Evolutionary conservation across 495 filamentous ascomycete genomes (phyloP).

Genomic region (Penicillium cataractarum): DNA sequence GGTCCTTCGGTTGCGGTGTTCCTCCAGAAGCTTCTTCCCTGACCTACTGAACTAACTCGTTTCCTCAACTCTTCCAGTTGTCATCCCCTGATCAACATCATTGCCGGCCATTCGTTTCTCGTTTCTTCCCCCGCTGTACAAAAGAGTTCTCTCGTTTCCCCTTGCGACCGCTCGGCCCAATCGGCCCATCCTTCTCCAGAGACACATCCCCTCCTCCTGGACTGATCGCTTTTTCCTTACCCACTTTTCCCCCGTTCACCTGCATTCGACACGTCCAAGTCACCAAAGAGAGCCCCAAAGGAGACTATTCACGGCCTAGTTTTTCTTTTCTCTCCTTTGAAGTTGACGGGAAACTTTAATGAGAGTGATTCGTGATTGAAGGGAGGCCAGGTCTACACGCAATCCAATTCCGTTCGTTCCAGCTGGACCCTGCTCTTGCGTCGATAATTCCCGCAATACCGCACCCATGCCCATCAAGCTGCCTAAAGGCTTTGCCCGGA

Average conservation of each 20-base stretch:
- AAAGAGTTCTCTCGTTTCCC: constrained; percentile 10
- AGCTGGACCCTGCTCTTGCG: not conserved
- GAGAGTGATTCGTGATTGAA: constrained; percentile 15
- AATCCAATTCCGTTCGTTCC: not conserved
- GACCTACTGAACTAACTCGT: constrained; percentile 14
- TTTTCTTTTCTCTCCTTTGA: not conserved
- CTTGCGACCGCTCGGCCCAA: constrained; percentile 21
- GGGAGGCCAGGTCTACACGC: constrained; percentile 8
- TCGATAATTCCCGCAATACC: not conserved
- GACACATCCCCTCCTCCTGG: constrained; percentile 10
- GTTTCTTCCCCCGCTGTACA: constrained; percentile 8
- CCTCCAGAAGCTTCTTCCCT: constrained; percentile 29
- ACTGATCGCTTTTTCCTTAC: constrained; percentile 22
- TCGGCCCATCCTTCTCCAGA: not conserved
- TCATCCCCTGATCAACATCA: constrained; percentile 21
- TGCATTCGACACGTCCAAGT: constrained; percentile 32
- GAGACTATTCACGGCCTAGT: not conserved
- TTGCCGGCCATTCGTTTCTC: not conserved
- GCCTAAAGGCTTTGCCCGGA: constrained; percentile 64
- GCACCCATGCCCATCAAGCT: constrained; percentile 69
- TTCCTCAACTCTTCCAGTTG: constrained; percentile 4
- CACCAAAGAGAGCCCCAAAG: not conserved
- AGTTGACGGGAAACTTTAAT: constrained; percentile 17
- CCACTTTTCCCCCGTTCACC: constrained; percentile 12
- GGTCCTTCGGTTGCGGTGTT: constrained; percentile 12